phyloP scores from a whole-genome alignment of 2,329 filamentous ascomycete genomes.

The Aureobasidium namibiae region DNA sequence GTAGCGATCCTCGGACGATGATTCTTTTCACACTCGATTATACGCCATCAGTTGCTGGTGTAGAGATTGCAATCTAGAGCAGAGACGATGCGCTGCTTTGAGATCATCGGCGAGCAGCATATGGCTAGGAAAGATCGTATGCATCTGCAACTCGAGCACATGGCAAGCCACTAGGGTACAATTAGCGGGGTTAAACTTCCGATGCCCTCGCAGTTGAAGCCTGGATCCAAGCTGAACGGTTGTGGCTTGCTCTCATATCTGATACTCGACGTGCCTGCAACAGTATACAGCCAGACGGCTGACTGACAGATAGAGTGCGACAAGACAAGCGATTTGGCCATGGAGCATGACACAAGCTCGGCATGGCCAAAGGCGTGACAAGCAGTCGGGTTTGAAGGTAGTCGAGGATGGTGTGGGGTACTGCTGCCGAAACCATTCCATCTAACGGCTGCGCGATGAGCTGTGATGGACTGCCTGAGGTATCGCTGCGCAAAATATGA shows the following conservation, averaged over 20 bases:
- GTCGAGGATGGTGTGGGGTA: conserved; percentile 4
- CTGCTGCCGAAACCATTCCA: neutral
- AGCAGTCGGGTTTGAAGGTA: neutral
- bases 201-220: neutral
- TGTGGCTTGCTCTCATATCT: neutral
- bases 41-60: neutral
- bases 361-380: neutral
- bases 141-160: neutral
- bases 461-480: neutral
- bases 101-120: neutral
- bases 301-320: neutral
- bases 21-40: neutral
- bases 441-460: neutral
- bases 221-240: neutral
- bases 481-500: neutral
- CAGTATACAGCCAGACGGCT: neutral
- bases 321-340: neutral
- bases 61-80: neutral
- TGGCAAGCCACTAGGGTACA: conserved; percentile 1
- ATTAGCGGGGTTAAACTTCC: conserved; percentile 1
- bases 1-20: neutral
- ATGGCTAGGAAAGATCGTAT: neutral
- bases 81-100: neutral
- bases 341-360: neutral
- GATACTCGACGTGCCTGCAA: neutral